Base-by-base conservation (phyloP, 768 basidiomycete genomes). In the Clitopilus passeckerianus region DNA sequence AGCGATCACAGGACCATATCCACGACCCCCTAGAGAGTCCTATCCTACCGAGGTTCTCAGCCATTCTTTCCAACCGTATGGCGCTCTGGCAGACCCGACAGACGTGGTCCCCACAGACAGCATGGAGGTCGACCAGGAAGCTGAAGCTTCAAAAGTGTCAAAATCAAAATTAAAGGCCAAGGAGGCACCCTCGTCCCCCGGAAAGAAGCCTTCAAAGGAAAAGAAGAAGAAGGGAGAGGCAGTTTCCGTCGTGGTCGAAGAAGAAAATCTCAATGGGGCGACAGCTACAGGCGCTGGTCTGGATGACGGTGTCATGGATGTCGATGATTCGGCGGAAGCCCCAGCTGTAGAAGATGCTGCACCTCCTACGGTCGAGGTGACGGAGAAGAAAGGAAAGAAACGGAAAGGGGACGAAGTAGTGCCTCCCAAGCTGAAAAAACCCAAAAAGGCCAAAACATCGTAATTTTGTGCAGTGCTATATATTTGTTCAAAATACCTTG, bases 21-120 rank as follows among this genome's bases (percentile, higher is more conserved):
- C 82, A 67, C 84, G 84, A 60, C 81, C 85, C 6, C 78, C 84
- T 1, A 79, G 89, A 18, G 75, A 79, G 3, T 77, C 72, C 9
- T 83, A 90, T 64, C 82, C 89, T 0, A 72, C 75, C 53, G 85
- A 89, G 50, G 63, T 84, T 1, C 75, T 91, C 33, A 89, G 77
- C 59, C 88, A 90, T 63, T 67, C 73, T 1, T 91, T 87, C 68
- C 67, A 83, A 63, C 89, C 89, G 0, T 82, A 80, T 27, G 88
- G 88, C 1, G 82, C 86, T 14, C 67, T 76, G 62, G 66, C 62
- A 18, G 63, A 62, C 1, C 34, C 54, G 30, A 44, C 14, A 12
- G 68, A 72, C 7, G 67, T 58, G 2, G 68, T 67, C 16, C 67
- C 64, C 14, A 53, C 33, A n/a, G 67, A 71, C 14, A 61, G 65